phyloP scores from a whole-genome alignment of 1,284 basidiomycete species.

The Wolfiporia cocos region DNA sequence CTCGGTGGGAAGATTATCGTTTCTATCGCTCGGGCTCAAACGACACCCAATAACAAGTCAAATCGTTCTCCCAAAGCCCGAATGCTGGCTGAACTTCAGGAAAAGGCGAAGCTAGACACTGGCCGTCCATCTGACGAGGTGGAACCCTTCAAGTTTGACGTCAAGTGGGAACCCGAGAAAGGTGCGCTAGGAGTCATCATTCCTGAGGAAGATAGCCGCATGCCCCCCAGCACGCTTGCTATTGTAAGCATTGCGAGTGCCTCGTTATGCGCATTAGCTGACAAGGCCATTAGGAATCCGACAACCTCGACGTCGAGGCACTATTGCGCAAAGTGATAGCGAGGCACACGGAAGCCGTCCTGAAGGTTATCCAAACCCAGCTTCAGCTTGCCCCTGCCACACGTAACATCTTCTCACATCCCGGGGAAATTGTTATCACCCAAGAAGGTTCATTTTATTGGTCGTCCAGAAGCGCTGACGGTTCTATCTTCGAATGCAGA shows the following conservation, averaged over 20 bases:
- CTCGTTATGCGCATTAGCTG: neutral
- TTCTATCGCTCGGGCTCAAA: slow-evolving; percentile 37
- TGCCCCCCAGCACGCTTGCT: slow-evolving; percentile 34
- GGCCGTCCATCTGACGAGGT: slow-evolving; percentile 61
- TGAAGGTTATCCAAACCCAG: slow-evolving; percentile 45
- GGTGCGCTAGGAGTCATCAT: slow-evolving; percentile 52
- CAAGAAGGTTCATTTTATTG: slow-evolving; percentile 45
- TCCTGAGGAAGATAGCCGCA: slow-evolving; percentile 34
- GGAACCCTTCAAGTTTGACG: slow-evolving; percentile 50
- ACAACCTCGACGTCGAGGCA: slow-evolving; percentile 64
- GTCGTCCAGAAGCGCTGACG: neutral
- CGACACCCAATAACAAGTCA: slow-evolving; percentile 20
- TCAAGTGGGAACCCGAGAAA: slow-evolving; percentile 62
- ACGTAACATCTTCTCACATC: slow-evolving; percentile 50
- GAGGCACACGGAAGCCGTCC: slow-evolving; percentile 54
- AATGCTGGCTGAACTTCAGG: slow-evolving; percentile 55
- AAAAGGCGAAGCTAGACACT: slow-evolving; percentile 46
- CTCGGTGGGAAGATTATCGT: slow-evolving; percentile 51
- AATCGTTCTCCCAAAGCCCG: slow-evolving; percentile 37
- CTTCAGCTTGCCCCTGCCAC: slow-evolving; percentile 42
- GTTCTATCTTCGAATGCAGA: slow-evolving; percentile 27
- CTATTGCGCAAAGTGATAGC: slow-evolving; percentile 54
- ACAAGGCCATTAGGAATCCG: slow-evolving; percentile 41
- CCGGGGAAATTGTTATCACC: slow-evolving; percentile 48
- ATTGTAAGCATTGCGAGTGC: slow-evolving; percentile 33